Conservation (phyloP, 371 early-diverging fungal genomes). For the Aphelidium insulamus region DNA sequence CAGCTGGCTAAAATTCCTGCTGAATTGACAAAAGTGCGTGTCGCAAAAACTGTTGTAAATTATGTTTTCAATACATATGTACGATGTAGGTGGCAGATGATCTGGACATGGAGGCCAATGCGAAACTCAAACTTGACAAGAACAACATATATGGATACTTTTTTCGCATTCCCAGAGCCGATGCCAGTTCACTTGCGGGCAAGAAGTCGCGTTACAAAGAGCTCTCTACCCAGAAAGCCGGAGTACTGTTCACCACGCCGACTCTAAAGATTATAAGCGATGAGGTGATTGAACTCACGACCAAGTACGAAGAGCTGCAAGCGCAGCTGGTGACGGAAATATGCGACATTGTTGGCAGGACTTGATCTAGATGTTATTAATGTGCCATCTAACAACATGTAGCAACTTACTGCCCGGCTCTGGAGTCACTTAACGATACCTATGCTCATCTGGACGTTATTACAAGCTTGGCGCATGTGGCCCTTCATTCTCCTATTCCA, state of each 20-base stretch:
- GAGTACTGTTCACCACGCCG: conserved; percentile 63
- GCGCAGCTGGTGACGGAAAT: conserved; percentile 56
- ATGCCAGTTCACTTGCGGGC: conserved; percentile 30
- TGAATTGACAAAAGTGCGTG: conserved; percentile 24
- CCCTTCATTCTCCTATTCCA: conserved; percentile 56
- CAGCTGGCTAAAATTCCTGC: conserved; percentile 26
- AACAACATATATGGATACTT: conserved; percentile 60
- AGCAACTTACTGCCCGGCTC: conserved; percentile 54
- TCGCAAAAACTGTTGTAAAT: background rate
- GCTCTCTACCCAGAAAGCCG: conserved; percentile 69
- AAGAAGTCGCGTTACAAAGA: conserved; percentile 51
- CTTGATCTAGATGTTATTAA: background rate
- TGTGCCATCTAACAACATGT: background rate
- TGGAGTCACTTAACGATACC: conserved; percentile 47
- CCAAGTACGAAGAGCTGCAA: conserved; percentile 42
- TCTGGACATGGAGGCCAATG: conserved; percentile 51
- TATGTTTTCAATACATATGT: background rate
- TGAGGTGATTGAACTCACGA: conserved; percentile 20
- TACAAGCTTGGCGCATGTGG: conserved; percentile 61
- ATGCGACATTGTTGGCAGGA: conserved; percentile 40
- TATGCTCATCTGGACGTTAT: conserved; percentile 73
- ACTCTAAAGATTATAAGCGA: conserved; percentile 31
- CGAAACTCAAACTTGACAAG: conserved; percentile 75
- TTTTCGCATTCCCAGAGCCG: conserved; percentile 57
- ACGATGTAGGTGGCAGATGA: conserved; percentile 21